Conservation (phyloP, 2,329 filamentous ascomycete genomes). For the Fusarium odoratissimum region DNA sequence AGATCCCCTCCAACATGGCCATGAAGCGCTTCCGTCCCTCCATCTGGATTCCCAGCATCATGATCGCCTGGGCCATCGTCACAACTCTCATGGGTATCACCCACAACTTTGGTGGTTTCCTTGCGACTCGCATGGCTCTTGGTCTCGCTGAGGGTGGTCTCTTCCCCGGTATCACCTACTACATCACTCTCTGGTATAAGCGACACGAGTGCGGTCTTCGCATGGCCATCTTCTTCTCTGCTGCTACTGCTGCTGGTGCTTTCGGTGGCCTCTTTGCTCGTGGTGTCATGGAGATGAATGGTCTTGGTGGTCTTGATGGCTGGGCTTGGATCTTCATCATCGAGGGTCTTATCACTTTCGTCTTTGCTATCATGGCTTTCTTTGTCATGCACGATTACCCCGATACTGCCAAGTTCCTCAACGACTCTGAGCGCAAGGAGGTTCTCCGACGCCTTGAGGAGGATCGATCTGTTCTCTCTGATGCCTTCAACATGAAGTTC, state of each 20-base stretch:
- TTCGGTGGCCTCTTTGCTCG: conserved; percentile 72
- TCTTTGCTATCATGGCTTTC: conserved; percentile 58
- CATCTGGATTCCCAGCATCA: conserved; percentile 63
- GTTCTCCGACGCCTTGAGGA: conserved; percentile 57
- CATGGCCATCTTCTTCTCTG: conserved; percentile 69
- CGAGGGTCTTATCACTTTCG: conserved; percentile 64
- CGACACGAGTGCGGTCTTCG: conserved; percentile 70
- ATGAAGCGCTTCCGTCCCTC: conserved; percentile 65
- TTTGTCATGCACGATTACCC: conserved; percentile 71
- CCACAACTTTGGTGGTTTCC: conserved; percentile 60
- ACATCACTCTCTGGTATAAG: conserved; percentile 69
- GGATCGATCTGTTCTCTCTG: conserved; percentile 60
- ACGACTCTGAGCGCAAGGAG: conserved; percentile 54
- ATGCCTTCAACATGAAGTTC: conserved; percentile 68
- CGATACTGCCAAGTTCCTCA: conserved; percentile 61
- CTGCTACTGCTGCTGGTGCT: conserved; percentile 69
- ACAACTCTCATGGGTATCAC: conserved; percentile 65
- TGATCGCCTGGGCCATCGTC: conserved; percentile 63
- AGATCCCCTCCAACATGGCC: conserved; percentile 68
- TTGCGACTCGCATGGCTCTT: conserved; percentile 60
- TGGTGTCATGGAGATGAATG: conserved; percentile 69
- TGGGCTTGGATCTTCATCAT: conserved; percentile 88
- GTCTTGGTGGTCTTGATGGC: conserved; percentile 62
- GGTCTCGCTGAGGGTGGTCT: conserved; percentile 67
- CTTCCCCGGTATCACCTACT: conserved; percentile 72